phyloP scores from a whole-genome alignment of 2,329 filamentous ascomycete genomes.

The Hypoxylon sp. region DNA sequence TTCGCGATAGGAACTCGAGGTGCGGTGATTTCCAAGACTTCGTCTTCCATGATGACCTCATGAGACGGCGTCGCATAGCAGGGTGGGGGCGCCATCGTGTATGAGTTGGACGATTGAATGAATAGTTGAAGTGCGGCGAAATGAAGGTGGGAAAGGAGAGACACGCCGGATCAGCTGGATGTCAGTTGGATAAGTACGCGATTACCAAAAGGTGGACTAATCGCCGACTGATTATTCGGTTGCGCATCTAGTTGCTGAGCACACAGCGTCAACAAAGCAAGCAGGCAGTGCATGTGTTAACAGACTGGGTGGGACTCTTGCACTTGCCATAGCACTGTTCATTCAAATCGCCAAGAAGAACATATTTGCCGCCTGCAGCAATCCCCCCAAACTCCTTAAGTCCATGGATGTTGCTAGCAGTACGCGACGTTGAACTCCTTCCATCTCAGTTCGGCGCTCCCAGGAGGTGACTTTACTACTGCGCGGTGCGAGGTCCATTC shows the following conservation, averaged over 20 bases:
- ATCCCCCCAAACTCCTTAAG: neutral
- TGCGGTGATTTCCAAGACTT: neutral
- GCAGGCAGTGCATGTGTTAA: neutral
- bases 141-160: neutral
- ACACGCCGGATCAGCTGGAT: neutral
- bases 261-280: neutral
- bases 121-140: neutral
- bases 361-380: neutral
- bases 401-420: neutral
- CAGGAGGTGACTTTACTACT: neutral
- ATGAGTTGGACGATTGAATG: neutral
- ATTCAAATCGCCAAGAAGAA: too few relatives aligned
- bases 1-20: conserved; percentile 33
- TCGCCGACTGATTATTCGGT: neutral
- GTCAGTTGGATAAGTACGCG: neutral
- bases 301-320: neutral
- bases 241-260: neutral
- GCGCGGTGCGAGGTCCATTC: neutral
- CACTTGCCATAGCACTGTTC: neutral
- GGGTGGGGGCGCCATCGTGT: neutral
- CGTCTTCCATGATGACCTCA: neutral
- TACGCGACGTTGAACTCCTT: neutral
- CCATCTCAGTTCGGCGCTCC: neutral
- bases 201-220: neutral
- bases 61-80: neutral